Evolutionary conservation across 768 basidiomycete genomes (phyloP).

Genomic region (Tephrocybe sp.): DNA sequence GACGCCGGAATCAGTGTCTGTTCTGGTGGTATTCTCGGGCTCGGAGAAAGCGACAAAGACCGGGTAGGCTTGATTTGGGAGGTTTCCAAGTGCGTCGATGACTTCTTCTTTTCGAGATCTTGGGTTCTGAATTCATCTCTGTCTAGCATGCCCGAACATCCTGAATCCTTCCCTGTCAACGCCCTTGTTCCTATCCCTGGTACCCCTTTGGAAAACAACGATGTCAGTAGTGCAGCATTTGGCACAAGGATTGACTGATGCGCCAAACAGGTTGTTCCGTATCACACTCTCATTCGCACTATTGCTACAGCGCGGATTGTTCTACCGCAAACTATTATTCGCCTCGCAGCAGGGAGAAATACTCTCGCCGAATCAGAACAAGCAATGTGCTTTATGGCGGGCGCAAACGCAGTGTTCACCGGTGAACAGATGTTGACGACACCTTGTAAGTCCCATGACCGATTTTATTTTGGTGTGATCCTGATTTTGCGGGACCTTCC

Average conservation of each 20-base stretch:
- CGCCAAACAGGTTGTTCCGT: conserved; percentile 63
- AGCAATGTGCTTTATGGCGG: conserved; percentile 98
- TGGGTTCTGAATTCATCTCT: conserved; percentile 15
- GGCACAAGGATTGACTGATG: neutral
- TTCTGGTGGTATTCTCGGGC: conserved; percentile 92
- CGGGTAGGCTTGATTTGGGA: conserved; percentile 94
- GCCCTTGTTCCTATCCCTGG: conserved; percentile 95
- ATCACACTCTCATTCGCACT: conserved; percentile 86
- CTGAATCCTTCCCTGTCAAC: conserved; percentile 99
- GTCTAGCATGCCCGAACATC: conserved; percentile 86
- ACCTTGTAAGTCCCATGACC: conserved; percentile 63
- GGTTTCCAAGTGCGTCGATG: conserved; percentile 73
- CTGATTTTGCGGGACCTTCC: conserved; percentile 11
- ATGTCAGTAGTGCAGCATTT: conserved; percentile 44
- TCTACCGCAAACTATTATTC: conserved; percentile 89
- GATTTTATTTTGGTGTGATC: conserved; percentile 9
- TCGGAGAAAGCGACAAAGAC: conserved; percentile 89
- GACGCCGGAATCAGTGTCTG: conserved; percentile 97
- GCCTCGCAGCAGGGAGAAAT: conserved; percentile 92
- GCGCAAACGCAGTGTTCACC: conserved; percentile 98
- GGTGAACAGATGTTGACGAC: conserved; percentile 98
- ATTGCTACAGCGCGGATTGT: conserved; percentile 95
- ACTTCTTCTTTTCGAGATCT: conserved; percentile 3
- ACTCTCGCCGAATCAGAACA: conserved; percentile 89
- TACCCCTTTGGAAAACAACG: conserved; percentile 90